These are phyloP conservation scores for Epithemia pelagica DNA, from an alignment of 108 stramenopile genomes.

Conservation along the genomic window DNA sequence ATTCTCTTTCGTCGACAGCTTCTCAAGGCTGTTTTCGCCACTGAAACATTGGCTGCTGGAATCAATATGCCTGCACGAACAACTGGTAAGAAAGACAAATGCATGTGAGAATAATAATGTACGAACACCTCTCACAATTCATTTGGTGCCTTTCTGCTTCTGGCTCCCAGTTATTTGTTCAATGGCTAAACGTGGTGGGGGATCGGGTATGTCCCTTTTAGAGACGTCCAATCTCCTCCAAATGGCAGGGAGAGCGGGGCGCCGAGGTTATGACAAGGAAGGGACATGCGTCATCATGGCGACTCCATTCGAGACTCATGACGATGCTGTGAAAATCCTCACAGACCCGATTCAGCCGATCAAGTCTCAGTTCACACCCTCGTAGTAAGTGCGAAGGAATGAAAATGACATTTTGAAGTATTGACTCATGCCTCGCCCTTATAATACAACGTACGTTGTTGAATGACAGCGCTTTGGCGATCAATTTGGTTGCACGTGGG, in stretches of 20 bases:
- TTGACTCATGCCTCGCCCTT: no score
- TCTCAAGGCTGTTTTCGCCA: conserved; percentile 90
- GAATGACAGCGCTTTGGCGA: conserved; percentile 44
- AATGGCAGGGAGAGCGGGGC: conserved; percentile 87
- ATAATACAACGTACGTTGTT: no score
- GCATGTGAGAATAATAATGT: no score
- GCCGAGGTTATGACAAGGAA: conserved; percentile 54
- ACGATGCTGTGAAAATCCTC: conserved; percentile 60
- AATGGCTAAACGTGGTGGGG: conserved; percentile 74
- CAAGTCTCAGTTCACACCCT: conserved; percentile 70
- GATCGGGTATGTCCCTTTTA: conserved; percentile 50
- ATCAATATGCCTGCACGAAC: conserved; percentile 66
- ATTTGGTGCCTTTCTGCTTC: conserved; percentile 1
- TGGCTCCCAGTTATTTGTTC: conserved; percentile 71
- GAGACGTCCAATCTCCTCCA: conserved; percentile 78
- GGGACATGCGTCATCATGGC: conserved; percentile 71
- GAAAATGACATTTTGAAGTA: no score
- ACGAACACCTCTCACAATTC: no score
- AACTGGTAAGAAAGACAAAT: not conserved
- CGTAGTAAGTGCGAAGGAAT: conserved; percentile 38
- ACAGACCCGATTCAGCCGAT: conserved; percentile 70
- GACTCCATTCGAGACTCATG: conserved; percentile 67
- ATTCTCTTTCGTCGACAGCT: conserved; percentile 72
- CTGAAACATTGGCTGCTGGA: conserved; percentile 94
- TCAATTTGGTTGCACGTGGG: conserved; percentile 65